These are phyloP conservation scores for Lodderomyces margitis DNA, from an alignment of 1,139 yeast species.

Conservation along the genomic window DNA sequence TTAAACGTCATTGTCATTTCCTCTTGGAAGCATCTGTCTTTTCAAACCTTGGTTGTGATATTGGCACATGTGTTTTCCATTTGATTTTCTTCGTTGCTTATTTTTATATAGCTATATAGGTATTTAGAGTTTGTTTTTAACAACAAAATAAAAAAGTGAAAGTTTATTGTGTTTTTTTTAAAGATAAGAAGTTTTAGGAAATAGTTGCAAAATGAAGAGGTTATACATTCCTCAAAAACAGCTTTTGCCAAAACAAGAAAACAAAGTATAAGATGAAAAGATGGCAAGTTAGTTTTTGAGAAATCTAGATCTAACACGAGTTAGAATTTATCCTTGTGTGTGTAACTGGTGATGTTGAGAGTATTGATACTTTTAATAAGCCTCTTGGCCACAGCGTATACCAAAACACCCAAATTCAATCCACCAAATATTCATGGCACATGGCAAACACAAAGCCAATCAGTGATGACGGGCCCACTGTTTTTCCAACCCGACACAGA, in stretches of 20 bases:
- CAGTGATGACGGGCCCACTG: constrained; percentile 29
- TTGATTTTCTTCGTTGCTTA: constrained; percentile 1
- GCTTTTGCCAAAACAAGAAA: no score
- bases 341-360: no score
- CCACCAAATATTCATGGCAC: constrained; percentile 21
- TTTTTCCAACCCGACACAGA: constrained; percentile 31
- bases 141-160: not conserved
- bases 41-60: no score
- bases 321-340: no score
- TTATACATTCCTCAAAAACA: not conserved
- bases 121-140: constrained; percentile 1
- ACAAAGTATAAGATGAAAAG: no score
- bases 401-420: not conserved
- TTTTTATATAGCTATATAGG: not conserved
- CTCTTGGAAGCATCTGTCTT: no score
- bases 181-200: no score
- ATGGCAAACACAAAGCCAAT: constrained; percentile 27
- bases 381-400: not conserved
- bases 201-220: not conserved
- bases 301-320: not conserved
- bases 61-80: no score
- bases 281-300: no score
- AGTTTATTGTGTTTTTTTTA: no score
- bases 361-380: not conserved
- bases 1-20: no score